Base-by-base conservation (phyloP, 2,329 filamentous ascomycete genomes). In the Xylaria polymorpha region DNA sequence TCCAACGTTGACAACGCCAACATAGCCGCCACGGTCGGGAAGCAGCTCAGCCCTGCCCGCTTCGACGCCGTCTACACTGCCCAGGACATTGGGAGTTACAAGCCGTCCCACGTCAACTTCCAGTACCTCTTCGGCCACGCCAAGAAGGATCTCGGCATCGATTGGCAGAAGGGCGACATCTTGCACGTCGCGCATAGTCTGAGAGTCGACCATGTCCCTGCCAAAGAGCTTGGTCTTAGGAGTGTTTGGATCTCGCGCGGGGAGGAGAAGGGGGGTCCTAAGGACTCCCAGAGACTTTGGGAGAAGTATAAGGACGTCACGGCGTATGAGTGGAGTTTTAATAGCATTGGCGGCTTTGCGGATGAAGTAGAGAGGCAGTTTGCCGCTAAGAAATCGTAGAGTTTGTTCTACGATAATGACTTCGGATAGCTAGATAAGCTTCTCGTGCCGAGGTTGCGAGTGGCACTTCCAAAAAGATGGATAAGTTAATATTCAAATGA, bases 51-150 rank as follows among this genome's bases (percentile, higher is more conserved):
- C 20, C 85, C 84, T 0, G 83, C 87, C 2, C 58, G 56, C 9
- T 85, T 93, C 74, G 90, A 92, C 73, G 84, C 85, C 14, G 82
- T 92, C 29, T 88, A 91, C 78, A 93, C 91, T 2, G 92, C 92
- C 1, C 83, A 94, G 79, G 87, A 91, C 53, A 88, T 94, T 62
- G 91, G 92, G 1, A 85, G 83, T 7, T 94, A 94, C 78, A 94
- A 94, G 81, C 92, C 92, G 0, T 81, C 86, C 69, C 77, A 80
- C 44, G 77, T 77, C 35, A 93, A 93, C 74, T 94, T 94, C 72
- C 82, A 86, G 65, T 91, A 91, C 75, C 81, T 94, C 79, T 81
- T 93, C 15, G 77, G 79, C 15, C 82, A 85, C 41, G 85, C 87
- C 20, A 70, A 85, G 74, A 73, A 78, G 3, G 84, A 88, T 6